Evolutionary conservation across 805 yeast genomes (phyloP), one percentile per base, ranked within the genome.

Genomic region (Candida taoyuanica): DNA sequence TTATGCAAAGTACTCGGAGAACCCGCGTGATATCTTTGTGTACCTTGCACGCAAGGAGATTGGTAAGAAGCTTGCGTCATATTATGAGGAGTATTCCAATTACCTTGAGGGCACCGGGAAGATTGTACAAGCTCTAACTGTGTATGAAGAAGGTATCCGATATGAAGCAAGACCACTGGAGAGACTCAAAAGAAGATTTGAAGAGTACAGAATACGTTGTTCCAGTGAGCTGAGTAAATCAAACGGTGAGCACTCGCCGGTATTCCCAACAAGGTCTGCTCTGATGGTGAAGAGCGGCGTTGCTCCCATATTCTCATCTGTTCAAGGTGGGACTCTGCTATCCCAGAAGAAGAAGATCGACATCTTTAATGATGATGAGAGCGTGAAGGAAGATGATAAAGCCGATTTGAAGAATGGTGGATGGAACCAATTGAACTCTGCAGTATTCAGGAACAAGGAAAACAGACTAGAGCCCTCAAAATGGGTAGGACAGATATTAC

Each of bases 61-160:
- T 25, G 98, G 96, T 1, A 55, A 53, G 24, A 67, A 67, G 28
- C 63, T 86, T 35, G 77, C 96, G 0, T 50, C 77, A 15, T 88
- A 73, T 55, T 91, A 88, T 54, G 96, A 87, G 54, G 82, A 76
- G 43, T 86, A 84, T 62, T 85, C 95, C 1, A 67, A 70, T 23
- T 74, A 63, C 40, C 58, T 82, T 40, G 94, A 84, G 52, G 31
- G 64, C 1, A 60, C 59, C 14, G 70, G 71, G 16, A 70, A 74
- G 39, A 50, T 52, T 31, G 31, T 51, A 3, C 81, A 78, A 39
- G 94, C 95, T 0, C 63, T 64, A 3, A 73, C 72, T 36, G 75
- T 85, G 0, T 81, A 70, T 48, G 64, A 65, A 35, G 59, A 68
- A 39, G 95, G 94, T 0, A 50, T 88, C 2, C 65, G 67, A 25